Conservation (phyloP, 805 yeast genomes). For the Yamadazyma sp. region DNA sequence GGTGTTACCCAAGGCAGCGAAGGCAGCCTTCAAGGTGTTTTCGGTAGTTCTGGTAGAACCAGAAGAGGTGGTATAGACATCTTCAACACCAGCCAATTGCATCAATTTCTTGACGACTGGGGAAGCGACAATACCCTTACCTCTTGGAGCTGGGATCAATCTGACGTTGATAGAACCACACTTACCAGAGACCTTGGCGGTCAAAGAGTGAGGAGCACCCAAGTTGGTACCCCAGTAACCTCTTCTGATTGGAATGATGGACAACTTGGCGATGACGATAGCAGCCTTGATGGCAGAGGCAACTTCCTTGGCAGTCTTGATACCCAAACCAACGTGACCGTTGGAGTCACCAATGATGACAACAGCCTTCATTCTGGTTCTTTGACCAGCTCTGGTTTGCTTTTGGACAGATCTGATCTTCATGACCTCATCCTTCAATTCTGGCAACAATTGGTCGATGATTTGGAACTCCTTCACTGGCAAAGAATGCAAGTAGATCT, state of each 20-base stretch:
- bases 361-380: constrained; percentile 99
- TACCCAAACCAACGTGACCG: constrained; percentile 99
- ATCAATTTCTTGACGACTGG: constrained; percentile 99
- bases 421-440: constrained; percentile 97
- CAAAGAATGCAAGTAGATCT: constrained; percentile 98
- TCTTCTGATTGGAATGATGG: constrained; percentile 99
- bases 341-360: constrained; percentile 99
- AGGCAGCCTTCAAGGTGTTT: constrained; percentile 99
- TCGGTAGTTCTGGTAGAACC: constrained; percentile 99
- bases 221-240: constrained; percentile 99
- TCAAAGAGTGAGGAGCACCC: constrained; percentile 99
- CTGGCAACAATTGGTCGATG: constrained; percentile 94
- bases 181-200: constrained; percentile 98
- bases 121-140: constrained; percentile 99
- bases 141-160: constrained; percentile 99
- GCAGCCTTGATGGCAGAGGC: constrained; percentile 99
- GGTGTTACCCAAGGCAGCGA: constrained; percentile 99
- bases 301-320: constrained; percentile 99
- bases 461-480: constrained; percentile 99
- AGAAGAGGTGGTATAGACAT: constrained; percentile 96
- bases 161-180: constrained; percentile 99
- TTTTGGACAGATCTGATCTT: constrained; percentile 99
- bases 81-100: constrained; percentile 99
- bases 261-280: constrained; percentile 97
- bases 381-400: constrained; percentile 99